Evolutionary conservation across 139 green algal genomes (phyloP), one percentile per base, ranked within the genome.

Genomic region (Tetraselmis chui): DNA sequence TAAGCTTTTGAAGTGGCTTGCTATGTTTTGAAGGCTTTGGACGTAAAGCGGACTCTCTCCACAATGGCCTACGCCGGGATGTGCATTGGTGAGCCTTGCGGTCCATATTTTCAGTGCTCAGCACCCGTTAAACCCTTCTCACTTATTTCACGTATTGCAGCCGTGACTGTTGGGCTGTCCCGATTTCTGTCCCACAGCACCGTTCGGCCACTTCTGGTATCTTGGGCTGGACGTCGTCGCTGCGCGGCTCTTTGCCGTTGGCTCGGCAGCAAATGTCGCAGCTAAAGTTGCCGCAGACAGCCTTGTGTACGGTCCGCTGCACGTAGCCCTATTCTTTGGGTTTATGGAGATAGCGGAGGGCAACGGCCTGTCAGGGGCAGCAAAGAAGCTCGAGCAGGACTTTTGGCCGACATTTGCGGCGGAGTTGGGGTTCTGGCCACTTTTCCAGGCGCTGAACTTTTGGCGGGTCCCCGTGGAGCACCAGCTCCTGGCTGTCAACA

Each of bases 371-470:
- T 2, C 2, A 22, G 27, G 30, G 25, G 76, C 27, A 2, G 75
- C 23, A 24, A 59, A 84, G 26, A 82, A 83, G 76, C 28, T 86
- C 28, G 59, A 80, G 31, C 74, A 80, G 5, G 85, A 89, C 79
- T 87, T 87, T 78, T n/a, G 80, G 2, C 75, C 82, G 2, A 82
- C 85, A 0, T 87, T 84, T n/a, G 26, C 75, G 1, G 83, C 85
- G 0, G 85, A 89, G 77, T 75, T 83, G 2, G 59, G 59, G 1
- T 82, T 84, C 67, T 89, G 85, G 85, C 85, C 85, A 1, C 75
- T 75, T 1, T 82, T 88, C 24, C 85, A 89, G 81, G 78, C 76
- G 22, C 26, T 87, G 74, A 89, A 89, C 59, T 89, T 89, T 59
- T 84, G 67, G 59, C 86, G 82, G 79, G 83, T 89, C 0, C 85